Evolutionary conservation across 2,329 filamentous ascomycete genomes (phyloP).

Genomic region (Pseudocercospora cruenta): DNA sequence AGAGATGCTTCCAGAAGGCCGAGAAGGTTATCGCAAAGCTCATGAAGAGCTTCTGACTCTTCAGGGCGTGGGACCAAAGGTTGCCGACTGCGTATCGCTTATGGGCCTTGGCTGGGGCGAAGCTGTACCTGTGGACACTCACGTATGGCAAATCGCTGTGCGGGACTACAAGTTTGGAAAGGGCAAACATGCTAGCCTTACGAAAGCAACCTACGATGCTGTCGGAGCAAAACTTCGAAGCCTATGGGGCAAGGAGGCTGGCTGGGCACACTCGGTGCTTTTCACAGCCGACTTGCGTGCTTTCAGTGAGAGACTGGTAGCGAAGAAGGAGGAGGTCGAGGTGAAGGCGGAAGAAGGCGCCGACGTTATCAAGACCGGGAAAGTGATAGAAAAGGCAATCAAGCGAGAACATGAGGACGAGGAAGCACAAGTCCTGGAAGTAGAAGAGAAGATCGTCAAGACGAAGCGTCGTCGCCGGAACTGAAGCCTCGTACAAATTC

Average conservation of each 20-base stretch:
- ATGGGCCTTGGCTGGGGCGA: slow-evolving; percentile 98
- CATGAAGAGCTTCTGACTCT: slow-evolving; percentile 79
- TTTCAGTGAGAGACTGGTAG: slow-evolving; percentile 70
- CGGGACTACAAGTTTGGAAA: slow-evolving; percentile 92
- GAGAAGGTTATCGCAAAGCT: slow-evolving; percentile 73
- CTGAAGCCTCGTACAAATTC: slow-evolving; percentile 5
- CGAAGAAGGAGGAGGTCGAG: slow-evolving; percentile 49
- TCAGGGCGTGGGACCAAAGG: slow-evolving; percentile 92
- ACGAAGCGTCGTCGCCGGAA: slow-evolving; percentile 42
- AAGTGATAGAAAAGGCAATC: slow-evolving; percentile 40
- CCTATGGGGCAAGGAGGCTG: slow-evolving; percentile 90
- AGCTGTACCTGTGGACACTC: slow-evolving; percentile 93
- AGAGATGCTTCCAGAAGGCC: slow-evolving; percentile 54
- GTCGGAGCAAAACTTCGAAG: slow-evolving; percentile 86
- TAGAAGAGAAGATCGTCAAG: slow-evolving; percentile 43
- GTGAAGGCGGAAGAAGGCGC: slow-evolving; percentile 41
- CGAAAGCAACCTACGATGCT: slow-evolving; percentile 84
- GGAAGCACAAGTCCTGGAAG: slow-evolving; percentile 43
- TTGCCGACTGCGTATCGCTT: slow-evolving; percentile 92
- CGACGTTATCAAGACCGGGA: slow-evolving; percentile 38
- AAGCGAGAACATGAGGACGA: slow-evolving; percentile 47
- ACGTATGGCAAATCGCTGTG: slow-evolving; percentile 98
- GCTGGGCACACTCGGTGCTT: slow-evolving; percentile 96
- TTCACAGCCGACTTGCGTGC: slow-evolving; percentile 90
- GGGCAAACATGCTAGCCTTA: slow-evolving; percentile 80